Conservation (phyloP, 371 early-diverging fungal genomes). For the Thermomucor indicae-seudaticae region DNA sequence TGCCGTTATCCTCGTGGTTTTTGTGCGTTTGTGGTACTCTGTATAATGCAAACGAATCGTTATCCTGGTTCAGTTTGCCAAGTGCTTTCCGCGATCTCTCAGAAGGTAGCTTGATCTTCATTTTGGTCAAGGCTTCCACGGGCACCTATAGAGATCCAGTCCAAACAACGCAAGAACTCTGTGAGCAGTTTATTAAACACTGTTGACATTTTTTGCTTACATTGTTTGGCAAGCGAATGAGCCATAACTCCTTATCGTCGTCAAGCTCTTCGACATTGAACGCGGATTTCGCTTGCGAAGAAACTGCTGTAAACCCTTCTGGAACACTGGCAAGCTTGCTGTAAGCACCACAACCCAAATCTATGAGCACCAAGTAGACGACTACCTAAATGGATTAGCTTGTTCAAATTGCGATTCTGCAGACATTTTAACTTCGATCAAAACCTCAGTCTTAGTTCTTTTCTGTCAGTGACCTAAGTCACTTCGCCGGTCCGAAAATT, state of each 20-base stretch:
- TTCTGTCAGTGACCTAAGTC: too few species aligned
- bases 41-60: slow-evolving; percentile 26
- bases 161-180: neutral
- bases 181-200: neutral
- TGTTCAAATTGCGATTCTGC: too few species aligned
- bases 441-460: too few species aligned
- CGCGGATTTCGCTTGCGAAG: neutral
- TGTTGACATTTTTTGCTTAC: slow-evolving; percentile 12
- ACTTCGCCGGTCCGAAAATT: too few species aligned
- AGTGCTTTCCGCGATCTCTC: slow-evolving; percentile 12
- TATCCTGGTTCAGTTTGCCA: slow-evolving; percentile 20
- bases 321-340: too few species aligned
- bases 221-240: slow-evolving; percentile 44
- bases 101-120: slow-evolving; percentile 24
- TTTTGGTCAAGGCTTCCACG: slow-evolving; percentile 19
- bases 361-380: too few species aligned
- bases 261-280: slow-evolving; percentile 6
- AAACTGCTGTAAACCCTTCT: neutral
- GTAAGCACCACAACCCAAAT: too few species aligned
- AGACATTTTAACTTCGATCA: too few species aligned
- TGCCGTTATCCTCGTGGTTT: slow-evolving; percentile 3
- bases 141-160: slow-evolving; percentile 17
- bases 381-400: too few species aligned
- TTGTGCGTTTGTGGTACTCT: slow-evolving; percentile 19
- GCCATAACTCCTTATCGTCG: slow-evolving; percentile 46